Conservation (phyloP, 768 basidiomycete species). For the Amyloporia xantha region DNA sequence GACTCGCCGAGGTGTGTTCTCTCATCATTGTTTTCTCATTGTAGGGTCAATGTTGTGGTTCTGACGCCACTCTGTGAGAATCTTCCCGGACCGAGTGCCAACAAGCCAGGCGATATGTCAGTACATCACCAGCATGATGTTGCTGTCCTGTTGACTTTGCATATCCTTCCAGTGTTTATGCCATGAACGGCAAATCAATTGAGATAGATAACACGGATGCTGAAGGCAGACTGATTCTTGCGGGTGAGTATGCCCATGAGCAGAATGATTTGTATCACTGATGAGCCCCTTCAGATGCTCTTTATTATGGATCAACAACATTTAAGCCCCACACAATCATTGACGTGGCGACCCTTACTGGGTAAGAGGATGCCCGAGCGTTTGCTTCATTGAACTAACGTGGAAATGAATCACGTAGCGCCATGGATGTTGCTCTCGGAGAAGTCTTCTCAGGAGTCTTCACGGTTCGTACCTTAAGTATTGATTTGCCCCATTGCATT, state of each 20-base stretch:
- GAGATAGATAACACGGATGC: conserved; percentile 88
- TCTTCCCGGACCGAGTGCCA: conserved; percentile 63
- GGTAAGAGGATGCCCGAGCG: conserved; percentile 32
- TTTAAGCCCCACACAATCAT: conserved; percentile 79
- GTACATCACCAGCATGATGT: conserved; percentile 15
- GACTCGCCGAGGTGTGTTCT: neutral
- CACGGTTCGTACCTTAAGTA: conserved; percentile 40
- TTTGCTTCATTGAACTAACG: neutral
- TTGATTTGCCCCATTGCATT: neutral
- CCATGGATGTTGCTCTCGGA: conserved; percentile 67
- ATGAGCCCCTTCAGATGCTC: conserved; percentile 46
- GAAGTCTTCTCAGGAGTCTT: conserved; percentile 76
- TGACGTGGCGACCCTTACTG: conserved; percentile 84
- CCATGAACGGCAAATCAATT: conserved; percentile 84
- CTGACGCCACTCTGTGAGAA: conserved; percentile 79
- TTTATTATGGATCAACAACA: conserved; percentile 73
- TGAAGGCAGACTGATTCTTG: conserved; percentile 70
- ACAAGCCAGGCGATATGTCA: conserved; percentile 81
- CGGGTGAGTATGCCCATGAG: conserved; percentile 37
- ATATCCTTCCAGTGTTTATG: conserved; percentile 48
- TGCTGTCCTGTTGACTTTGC: neutral
- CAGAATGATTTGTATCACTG: neutral
- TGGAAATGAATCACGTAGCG: conserved; percentile 32
- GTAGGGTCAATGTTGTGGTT: conserved; percentile 68
- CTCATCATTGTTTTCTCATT: neutral